Evolutionary conservation across 139 green algal species (phyloP).

Genomic region (Dunaliella primolecta): DNA sequence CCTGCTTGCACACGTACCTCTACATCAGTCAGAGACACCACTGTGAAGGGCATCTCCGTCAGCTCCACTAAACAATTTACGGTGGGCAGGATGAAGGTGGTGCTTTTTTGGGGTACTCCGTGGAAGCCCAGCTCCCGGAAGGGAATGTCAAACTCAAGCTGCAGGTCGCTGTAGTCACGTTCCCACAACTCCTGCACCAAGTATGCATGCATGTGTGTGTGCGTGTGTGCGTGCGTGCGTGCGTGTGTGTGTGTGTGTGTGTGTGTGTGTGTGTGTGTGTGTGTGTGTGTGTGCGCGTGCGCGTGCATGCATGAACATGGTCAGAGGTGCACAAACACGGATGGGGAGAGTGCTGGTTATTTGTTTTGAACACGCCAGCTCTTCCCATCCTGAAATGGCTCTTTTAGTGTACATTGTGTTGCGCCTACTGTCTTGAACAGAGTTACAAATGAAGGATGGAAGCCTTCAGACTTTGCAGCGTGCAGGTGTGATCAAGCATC

Average conservation of each 20-base stretch:
- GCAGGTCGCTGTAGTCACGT: conserved; percentile 59
- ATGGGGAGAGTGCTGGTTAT: too few species aligned
- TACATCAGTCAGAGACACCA: conserved; percentile 78
- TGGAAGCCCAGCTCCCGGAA: conserved; percentile 95
- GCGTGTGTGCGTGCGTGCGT: background rate
- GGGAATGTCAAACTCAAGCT: conserved; percentile 97
- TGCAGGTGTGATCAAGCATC: too few species aligned
- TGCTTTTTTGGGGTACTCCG: conserved; percentile 76
- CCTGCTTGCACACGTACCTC: too few species aligned
- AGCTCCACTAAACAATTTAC: conserved; percentile 98
- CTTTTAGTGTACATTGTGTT: too few species aligned
- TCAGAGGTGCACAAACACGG: too few species aligned
- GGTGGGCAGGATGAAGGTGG: conserved; percentile 85
- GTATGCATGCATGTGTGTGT: background rate
- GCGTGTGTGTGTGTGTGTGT: background rate
- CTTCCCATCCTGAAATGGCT: too few species aligned
- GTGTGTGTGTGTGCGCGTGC: too few species aligned
- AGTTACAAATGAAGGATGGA: too few species aligned
- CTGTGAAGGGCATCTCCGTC: conserved; percentile 91
- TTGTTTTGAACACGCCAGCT: too few species aligned
- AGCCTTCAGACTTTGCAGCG: too few species aligned
- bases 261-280: background rate
- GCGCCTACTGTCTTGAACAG: too few species aligned
- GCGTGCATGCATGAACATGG: too few species aligned
- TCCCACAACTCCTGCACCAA: conserved; percentile 69